Evolutionary conservation across 805 yeast species (phyloP).

Genomic region (Lipomyces sp.): DNA sequence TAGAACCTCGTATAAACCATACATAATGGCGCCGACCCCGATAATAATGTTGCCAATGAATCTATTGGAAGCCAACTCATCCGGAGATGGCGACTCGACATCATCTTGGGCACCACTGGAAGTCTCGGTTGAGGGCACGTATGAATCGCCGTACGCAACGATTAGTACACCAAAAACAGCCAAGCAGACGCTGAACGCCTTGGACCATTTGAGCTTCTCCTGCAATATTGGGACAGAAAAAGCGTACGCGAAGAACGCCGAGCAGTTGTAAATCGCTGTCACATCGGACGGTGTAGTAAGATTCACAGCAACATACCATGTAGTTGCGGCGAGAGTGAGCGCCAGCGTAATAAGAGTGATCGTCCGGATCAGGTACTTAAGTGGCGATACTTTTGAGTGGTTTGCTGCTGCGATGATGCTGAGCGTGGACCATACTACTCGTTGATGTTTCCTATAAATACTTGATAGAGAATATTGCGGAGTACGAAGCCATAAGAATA

Average conservation of each 20-base stretch:
- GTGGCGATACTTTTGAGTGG: conserved; percentile 46
- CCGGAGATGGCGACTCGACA: conserved; percentile 28
- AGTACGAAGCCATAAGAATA: conserved; percentile 51
- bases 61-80: conserved; percentile 33
- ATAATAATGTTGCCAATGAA: conserved; percentile 71
- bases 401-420: conserved; percentile 30
- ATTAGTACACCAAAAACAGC: conserved; percentile 77
- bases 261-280: conserved; percentile 88
- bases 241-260: conserved; percentile 85
- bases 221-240: conserved; percentile 76
- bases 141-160: conserved; percentile 61
- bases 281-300: conserved; percentile 82
- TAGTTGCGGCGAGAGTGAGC: conserved; percentile 73
- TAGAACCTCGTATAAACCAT: conserved; percentile 71
- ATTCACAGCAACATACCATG: conserved; percentile 87
- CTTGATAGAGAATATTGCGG: conserved; percentile 34
- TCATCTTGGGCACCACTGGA: conserved; percentile 6
- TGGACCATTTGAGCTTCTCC: conserved; percentile 67
- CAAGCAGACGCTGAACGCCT: conserved; percentile 67
- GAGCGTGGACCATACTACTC: conserved; percentile 39
- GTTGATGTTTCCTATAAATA: conserved; percentile 36
- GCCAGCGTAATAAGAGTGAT: conserved; percentile 57
- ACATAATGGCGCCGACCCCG: conserved; percentile 55
- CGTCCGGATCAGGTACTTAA: conserved; percentile 53
- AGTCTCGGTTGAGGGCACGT: conserved; percentile 5